Conservation (phyloP, 495 filamentous ascomycete species). For the Opeltia flavorubescens region DNA sequence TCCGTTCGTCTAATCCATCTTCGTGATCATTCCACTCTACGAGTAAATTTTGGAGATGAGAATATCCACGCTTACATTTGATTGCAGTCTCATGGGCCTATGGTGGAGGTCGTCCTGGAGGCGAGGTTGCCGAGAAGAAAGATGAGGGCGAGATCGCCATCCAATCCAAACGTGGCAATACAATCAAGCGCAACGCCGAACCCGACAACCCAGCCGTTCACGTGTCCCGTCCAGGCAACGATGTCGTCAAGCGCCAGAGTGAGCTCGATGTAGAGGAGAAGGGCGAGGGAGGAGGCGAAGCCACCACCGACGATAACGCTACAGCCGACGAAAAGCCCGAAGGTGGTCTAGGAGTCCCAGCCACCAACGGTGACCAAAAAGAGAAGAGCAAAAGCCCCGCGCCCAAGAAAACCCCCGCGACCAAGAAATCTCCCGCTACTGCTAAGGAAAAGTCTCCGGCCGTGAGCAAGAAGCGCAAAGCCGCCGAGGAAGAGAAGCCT, state of each 20-base stretch:
- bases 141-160: slow-evolving; percentile 42
- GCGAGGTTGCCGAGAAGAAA: slow-evolving; percentile 43
- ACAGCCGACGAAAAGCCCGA: slow-evolving; percentile 4
- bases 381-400: slow-evolving; percentile 11
- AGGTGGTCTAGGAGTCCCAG: slow-evolving; percentile 8
- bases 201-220: slow-evolving; percentile 44
- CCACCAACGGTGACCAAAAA: slow-evolving; percentile 23
- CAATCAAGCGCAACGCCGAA: slow-evolving; percentile 43
- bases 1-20: not conserved
- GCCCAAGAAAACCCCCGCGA: not conserved
- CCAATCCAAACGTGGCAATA: slow-evolving; percentile 45
- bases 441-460: not conserved
- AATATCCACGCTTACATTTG: not conserved
- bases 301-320: slow-evolving; percentile 4
- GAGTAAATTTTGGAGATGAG: not conserved
- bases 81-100: slow-evolving; percentile 41
- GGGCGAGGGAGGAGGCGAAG: slow-evolving; percentile 9
- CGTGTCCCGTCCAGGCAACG: slow-evolving; percentile 41
- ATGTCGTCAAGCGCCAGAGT: slow-evolving; percentile 46
- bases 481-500: slow-evolving; percentile 12
- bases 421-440: not conserved
- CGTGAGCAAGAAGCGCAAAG: slow-evolving; percentile 19
- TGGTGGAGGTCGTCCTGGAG: slow-evolving; percentile 35
- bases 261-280: slow-evolving; percentile 37
- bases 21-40: not conserved